Base-by-base conservation (phyloP, 2,329 filamentous ascomycete genomes). In the Diaporthe ampelina region DNA sequence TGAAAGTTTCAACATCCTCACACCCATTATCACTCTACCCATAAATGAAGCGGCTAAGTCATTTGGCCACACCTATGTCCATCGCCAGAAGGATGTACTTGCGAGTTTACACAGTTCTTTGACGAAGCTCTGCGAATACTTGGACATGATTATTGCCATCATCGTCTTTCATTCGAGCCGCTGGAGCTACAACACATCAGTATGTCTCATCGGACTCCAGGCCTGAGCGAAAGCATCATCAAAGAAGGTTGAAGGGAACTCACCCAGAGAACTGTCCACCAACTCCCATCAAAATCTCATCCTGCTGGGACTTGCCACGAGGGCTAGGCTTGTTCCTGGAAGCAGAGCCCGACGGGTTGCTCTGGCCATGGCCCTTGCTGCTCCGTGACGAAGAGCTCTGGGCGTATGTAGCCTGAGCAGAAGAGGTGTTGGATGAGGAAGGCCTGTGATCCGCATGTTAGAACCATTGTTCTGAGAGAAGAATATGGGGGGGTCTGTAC, bases 361-460 rank as follows among this genome's bases (percentile, higher is more conserved):
- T 35, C 26, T 65, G 24, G 19, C 26, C 3, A 17, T 11, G 24
- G 40, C 26, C 11, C 17, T 48, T 48, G 59, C 40, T 48, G 19
- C 40, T 19, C 24, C 6, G 26, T 21, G 59, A 54, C 50, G 50
- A 4, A 7, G 50, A 65, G 43, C 43, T 65, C 10, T 19, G 19
- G 26, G 26, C 11, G 9, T 48, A 48, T n/a, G 59, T 65, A 26
- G 10, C 59, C 26, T 65, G 59, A 2, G 10, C 19, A 17, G 59
- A 50, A 1, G 37, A 50, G 3, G 37, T 48, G 40, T 7, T 63
- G 9, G 59, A 48, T 15, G 59, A 65, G 43, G 40, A 65, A 5
- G 59, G 59, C 59, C 59, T 65, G 19, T 32, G n/a, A 11, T 21
- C n/a, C 24, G 29, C 59, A 24, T 50, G 59, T 65, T 21, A 65